Evolutionary conservation across 169 alveolate genomes (phyloP).

Genomic region (Perkinsus marinus): DNA sequence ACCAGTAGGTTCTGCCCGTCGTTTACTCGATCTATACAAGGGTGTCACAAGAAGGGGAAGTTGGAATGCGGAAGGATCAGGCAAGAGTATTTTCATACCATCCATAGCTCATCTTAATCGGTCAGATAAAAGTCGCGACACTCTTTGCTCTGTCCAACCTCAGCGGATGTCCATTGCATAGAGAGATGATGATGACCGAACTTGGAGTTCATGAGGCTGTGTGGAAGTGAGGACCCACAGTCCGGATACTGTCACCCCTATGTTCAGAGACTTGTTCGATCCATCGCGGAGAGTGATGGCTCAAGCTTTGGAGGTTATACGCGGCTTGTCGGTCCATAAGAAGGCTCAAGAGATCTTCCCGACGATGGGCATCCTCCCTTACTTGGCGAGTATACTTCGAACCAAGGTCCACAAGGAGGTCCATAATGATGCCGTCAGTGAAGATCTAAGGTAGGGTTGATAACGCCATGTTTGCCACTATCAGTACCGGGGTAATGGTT

Average conservation of each 20-base stretch:
- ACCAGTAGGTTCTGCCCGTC: background rate
- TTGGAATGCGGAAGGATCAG: background rate
- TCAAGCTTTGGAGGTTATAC: background rate
- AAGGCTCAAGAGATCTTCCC: conserved; percentile 12
- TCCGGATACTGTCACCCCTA: background rate
- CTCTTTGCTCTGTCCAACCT: conserved; percentile 21
- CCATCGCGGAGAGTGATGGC: background rate
- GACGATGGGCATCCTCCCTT: conserved; percentile 14
- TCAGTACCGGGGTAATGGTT: too few species aligned
- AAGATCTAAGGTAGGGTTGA: background rate
- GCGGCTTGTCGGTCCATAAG: conserved; percentile 16
- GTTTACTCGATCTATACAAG: background rate
- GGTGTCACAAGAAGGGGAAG: background rate
- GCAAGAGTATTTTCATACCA: background rate
- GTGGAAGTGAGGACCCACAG: background rate
- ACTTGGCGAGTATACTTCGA: background rate
- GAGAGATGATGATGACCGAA: conserved; percentile 19
- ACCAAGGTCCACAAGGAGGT: background rate
- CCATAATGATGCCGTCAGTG: background rate
- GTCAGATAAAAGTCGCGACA: background rate
- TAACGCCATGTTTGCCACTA: too few species aligned
- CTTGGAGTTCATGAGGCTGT: conserved; percentile 1
- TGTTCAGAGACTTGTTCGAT: background rate
- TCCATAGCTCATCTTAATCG: too few species aligned
- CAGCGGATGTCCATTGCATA: conserved; percentile 22